These are phyloP conservation scores for Bullera alba DNA, from an alignment of 768 basidiomycete genomes.

Conservation along the genomic window DNA sequence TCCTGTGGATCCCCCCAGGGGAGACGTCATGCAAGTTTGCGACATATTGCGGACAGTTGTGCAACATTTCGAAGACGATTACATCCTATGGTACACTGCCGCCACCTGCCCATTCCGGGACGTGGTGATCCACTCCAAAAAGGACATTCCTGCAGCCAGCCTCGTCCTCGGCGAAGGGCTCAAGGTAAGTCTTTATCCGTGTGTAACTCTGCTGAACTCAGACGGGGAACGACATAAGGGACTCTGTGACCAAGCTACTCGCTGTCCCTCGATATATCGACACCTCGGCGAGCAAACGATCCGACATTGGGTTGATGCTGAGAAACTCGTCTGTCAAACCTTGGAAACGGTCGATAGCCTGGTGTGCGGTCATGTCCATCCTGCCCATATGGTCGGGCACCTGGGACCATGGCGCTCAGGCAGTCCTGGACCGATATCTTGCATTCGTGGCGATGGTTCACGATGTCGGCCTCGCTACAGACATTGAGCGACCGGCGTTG, in stretches of 20 bases:
- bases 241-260: constrained; percentile 31
- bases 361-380: constrained; percentile 17
- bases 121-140: constrained; percentile 63
- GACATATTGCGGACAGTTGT: constrained; percentile 55
- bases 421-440: constrained; percentile 61
- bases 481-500: constrained; percentile 64
- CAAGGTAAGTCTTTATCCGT: constrained; percentile 50
- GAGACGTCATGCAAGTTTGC: constrained; percentile 54
- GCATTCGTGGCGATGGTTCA: constrained; percentile 57
- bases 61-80: constrained; percentile 12
- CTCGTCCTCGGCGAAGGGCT: constrained; percentile 73
- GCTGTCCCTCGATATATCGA: constrained; percentile 11
- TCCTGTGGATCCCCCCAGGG: constrained; percentile 34
- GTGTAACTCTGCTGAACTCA: constrained; percentile 8
- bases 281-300: constrained; percentile 12
- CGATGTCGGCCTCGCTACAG: constrained; percentile 56
- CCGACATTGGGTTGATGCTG: constrained; percentile 47
- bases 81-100: constrained; percentile 69
- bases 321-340: constrained; percentile 35
- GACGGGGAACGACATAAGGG: constrained; percentile 39
- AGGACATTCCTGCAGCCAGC: constrained; percentile 56
- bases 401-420: constrained; percentile 50
- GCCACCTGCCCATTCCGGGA: constrained; percentile 65
- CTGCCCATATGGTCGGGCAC: constrained; percentile 12
- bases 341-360: constrained; percentile 21